These are phyloP conservation scores for Podila epicladia DNA, from an alignment of 192 early-diverging fungal genomes.

Conservation along the genomic window DNA sequence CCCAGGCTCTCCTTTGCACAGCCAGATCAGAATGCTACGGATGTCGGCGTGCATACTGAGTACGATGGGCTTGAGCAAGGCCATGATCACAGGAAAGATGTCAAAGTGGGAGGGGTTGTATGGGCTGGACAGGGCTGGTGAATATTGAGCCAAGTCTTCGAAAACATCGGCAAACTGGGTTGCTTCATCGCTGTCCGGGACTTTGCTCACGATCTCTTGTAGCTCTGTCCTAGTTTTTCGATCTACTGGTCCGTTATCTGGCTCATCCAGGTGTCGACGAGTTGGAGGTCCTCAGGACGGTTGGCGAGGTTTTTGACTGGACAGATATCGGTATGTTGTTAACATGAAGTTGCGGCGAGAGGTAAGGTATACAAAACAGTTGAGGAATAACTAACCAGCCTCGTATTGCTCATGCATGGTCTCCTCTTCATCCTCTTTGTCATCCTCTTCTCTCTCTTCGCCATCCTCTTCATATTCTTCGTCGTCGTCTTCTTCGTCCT, in stretches of 20 bases:
- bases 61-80: conserved; percentile 8
- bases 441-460: too few relatives aligned
- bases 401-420: too few relatives aligned
- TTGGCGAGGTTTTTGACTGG: too few relatives aligned
- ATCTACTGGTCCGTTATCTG: not conserved
- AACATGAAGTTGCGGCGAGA: too few relatives aligned
- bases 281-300: not conserved
- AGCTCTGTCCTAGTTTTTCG: not conserved
- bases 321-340: too few relatives aligned
- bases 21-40: conserved; percentile 8
- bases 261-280: conserved; percentile 1
- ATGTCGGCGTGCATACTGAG: conserved; percentile 7
- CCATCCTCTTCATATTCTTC: too few relatives aligned
- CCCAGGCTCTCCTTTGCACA: conserved; percentile 6
- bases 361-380: too few relatives aligned
- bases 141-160: not conserved
- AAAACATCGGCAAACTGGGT: not conserved
- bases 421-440: too few relatives aligned
- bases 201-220: not conserved
- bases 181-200: not conserved
- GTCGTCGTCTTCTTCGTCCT: too few relatives aligned
- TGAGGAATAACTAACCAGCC: too few relatives aligned
- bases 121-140: too few relatives aligned
- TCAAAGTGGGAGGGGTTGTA: too few relatives aligned
- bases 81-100: not conserved